A percentile compares a stretch with the other conserved stretches of the same genome.
These are phyloP conservation scores for Chlorella sp. DNA, from an alignment of 139 green algal genomes.

Conservation along the genomic window DNA sequence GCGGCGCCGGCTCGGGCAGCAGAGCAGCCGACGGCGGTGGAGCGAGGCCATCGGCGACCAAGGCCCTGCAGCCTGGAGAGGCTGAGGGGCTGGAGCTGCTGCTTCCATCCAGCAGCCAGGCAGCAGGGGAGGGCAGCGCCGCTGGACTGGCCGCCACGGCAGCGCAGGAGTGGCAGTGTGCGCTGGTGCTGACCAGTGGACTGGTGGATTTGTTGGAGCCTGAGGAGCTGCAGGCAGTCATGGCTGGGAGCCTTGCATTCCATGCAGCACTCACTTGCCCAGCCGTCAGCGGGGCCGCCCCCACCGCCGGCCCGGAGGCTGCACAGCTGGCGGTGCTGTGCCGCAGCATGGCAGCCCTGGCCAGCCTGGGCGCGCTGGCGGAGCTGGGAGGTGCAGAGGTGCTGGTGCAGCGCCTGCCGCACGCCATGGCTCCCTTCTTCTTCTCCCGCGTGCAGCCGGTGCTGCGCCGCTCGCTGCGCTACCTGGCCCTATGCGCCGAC, in stretches of 20 bases:
- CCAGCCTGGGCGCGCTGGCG: constrained; percentile 12
- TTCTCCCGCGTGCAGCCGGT: background rate
- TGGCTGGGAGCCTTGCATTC: constrained; percentile 10
- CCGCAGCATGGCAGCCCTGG: constrained; percentile 28
- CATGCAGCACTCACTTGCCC: background rate
- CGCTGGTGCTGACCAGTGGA: constrained; percentile 30
- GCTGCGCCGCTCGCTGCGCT: constrained; percentile 3
- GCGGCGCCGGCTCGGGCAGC: background rate
- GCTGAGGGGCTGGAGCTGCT: constrained; percentile 8
- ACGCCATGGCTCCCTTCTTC: constrained; percentile 3
- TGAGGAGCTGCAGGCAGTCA: constrained; percentile 28
- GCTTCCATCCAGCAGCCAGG: background rate
- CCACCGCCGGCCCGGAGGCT: background rate
- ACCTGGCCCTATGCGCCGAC: constrained; percentile 17
- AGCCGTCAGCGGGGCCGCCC: background rate
- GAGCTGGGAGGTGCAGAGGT: background rate
- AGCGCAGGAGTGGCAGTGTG: constrained; percentile 13
- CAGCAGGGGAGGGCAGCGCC: background rate
- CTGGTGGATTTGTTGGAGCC: constrained; percentile 36
- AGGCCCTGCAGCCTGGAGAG: background rate
- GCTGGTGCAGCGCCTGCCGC: constrained; percentile 1
- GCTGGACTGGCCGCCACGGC: background rate
- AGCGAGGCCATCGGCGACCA: too few relatives aligned
- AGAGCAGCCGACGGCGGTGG: background rate
- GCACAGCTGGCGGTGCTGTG: constrained; percentile 17